Evolutionary conservation across 306 rosid genomes (phyloP).

Genomic region (Trichosanthes cucumerina): DNA sequence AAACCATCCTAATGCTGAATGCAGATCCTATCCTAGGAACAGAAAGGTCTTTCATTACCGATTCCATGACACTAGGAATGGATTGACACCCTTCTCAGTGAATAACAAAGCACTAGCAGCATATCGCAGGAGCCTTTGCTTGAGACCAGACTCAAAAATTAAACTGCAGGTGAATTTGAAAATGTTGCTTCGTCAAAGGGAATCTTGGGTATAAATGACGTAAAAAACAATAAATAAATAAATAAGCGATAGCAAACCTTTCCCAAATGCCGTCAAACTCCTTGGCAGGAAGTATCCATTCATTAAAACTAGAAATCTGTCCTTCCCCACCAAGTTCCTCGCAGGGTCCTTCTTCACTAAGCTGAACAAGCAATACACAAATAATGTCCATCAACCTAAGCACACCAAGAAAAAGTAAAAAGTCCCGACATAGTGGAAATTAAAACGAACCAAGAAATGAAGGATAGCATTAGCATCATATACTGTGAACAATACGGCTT

Average conservation of each 20-base stretch:
- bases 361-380: conserved; percentile 44
- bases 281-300: conserved; percentile 94
- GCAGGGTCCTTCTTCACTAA: conserved; percentile 87
- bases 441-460: background rate
- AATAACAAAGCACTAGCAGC: conserved; percentile 93
- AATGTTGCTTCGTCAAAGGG: conserved; percentile 10
- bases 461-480: background rate
- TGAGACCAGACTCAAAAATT: conserved; percentile 89
- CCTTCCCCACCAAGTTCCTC: conserved; percentile 86
- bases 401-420: background rate
- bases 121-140: conserved; percentile 70
- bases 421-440: background rate
- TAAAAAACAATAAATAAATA: conserved; percentile 11
- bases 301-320: conserved; percentile 75
- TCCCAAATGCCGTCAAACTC: conserved; percentile 99
- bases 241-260: conserved; percentile 46
- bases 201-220: conserved; percentile 9
- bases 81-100: conserved; percentile 86
- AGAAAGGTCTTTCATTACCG: conserved; percentile 41
- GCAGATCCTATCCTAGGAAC: background rate
- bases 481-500: background rate
- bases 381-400: conserved; percentile 13
- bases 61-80: conserved; percentile 92
- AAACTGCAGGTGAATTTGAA: conserved; percentile 43
- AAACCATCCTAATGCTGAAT: background rate